Evolutionary conservation across 345 rosid species (phyloP).

Genomic region (Murraya koenigii): DNA sequence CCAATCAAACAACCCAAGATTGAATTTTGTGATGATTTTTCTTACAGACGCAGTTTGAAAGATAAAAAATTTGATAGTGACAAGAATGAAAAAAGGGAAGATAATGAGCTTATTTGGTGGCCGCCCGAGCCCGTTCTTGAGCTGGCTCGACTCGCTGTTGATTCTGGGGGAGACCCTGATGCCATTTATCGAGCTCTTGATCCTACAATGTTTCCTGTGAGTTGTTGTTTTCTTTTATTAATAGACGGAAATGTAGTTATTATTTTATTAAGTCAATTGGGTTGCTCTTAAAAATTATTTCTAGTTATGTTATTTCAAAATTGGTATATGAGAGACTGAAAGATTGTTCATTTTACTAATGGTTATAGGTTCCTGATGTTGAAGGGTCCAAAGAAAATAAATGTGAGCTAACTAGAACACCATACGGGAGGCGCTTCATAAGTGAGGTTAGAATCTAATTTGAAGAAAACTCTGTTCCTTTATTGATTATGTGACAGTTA

Average conservation of each 20-base stretch:
- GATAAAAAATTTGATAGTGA: neutral
- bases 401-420: slow-evolving; percentile 77
- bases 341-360: neutral
- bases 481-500: neutral
- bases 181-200: slow-evolving; percentile 65
- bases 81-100: slow-evolving; percentile 10
- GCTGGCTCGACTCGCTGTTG: slow-evolving; percentile 85
- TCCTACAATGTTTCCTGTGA: slow-evolving; percentile 63
- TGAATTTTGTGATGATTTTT: neutral
- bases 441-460: slow-evolving; percentile 38
- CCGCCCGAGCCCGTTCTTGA: slow-evolving; percentile 84
- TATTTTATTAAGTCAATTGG: neutral
- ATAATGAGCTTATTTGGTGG: slow-evolving; percentile 80
- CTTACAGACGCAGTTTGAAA: slow-evolving; percentile 19
- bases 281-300: neutral
- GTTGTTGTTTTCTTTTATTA: slow-evolving; percentile 7
- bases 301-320: no score
- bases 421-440: slow-evolving; percentile 74
- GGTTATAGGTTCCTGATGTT: slow-evolving; percentile 58
- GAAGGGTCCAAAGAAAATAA: slow-evolving; percentile 41
- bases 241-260: neutral
- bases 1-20: slow-evolving; percentile 12
- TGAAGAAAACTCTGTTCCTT: neutral
- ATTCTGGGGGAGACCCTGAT: slow-evolving; percentile 79
- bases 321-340: neutral